Percentiles rank a stretch among this genome's conserved stretches.
phyloP scores from a whole-genome alignment of 2,329 filamentous ascomycete genomes.

The Scleromitrula shiraiana region DNA sequence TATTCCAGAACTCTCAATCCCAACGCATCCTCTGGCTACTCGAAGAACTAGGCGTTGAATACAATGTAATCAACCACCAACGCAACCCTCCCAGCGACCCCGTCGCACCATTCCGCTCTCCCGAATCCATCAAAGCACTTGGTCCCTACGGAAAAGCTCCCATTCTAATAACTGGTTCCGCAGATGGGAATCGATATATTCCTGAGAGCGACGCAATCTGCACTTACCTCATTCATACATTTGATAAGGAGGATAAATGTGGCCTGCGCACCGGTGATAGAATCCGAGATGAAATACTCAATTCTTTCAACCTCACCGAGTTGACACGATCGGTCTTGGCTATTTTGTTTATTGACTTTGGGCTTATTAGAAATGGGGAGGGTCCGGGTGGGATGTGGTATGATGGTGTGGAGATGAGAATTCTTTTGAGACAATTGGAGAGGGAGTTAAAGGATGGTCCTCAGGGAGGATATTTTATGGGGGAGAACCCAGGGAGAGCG shows the following conservation, averaged over 20 bases:
- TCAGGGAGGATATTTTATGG: constrained; percentile 22
- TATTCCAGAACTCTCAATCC: constrained; percentile 51
- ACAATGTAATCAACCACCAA: constrained; percentile 67
- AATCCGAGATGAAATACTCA: constrained; percentile 27
- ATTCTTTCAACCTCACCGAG: constrained; percentile 18
- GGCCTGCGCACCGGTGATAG: constrained; percentile 22
- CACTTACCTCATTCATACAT: constrained; percentile 29
- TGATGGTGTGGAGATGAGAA: constrained; percentile 14
- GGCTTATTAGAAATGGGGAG: constrained; percentile 10
- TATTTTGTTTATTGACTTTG: constrained; percentile 22
- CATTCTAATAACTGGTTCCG: constrained; percentile 41
- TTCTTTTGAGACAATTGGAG: constrained; percentile 15
- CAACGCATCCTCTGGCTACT: constrained; percentile 62
- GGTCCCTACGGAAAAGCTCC: constrained; percentile 84
- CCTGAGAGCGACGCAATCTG: constrained; percentile 27
- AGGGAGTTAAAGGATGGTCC: constrained; percentile 17
- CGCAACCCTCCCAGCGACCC: constrained; percentile 46
- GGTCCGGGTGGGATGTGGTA: background rate
- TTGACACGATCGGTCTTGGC: constrained; percentile 15
- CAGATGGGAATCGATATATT: constrained; percentile 19
- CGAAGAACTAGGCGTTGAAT: constrained; percentile 62
- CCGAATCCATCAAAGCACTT: constrained; percentile 58
- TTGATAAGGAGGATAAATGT: constrained; percentile 27
- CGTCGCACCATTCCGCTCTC: constrained; percentile 45
- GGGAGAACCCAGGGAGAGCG: constrained; percentile 25